Evolutionary conservation across 2,329 filamentous ascomycete genomes (phyloP).

Genomic region (Endothia cerciana): DNA sequence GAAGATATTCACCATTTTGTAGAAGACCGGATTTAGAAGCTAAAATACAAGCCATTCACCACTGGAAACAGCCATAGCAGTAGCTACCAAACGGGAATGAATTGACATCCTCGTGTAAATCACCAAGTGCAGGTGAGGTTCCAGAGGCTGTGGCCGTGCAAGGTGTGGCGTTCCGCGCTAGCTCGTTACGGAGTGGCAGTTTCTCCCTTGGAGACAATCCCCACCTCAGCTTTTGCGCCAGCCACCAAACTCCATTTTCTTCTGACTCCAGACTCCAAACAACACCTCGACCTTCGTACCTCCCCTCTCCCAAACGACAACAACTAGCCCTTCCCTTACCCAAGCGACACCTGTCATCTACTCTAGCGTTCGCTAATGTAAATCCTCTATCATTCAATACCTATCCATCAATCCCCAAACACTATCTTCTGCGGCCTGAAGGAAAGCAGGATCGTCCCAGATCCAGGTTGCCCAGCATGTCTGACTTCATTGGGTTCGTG

Average conservation of each 20-base stretch:
- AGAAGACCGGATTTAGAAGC: background rate
- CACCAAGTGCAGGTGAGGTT: background rate
- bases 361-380: slow-evolving; percentile 22
- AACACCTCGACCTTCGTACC: background rate
- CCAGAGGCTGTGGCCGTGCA: slow-evolving; percentile 3
- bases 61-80: background rate
- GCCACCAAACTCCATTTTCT: slow-evolving; percentile 18
- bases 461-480: slow-evolving; percentile 45
- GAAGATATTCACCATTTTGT: background rate
- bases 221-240: slow-evolving; percentile 15
- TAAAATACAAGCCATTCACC: background rate
- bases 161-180: slow-evolving; percentile 5
- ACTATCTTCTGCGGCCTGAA: slow-evolving; percentile 15
- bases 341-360: background rate
- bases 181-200: slow-evolving; percentile 9
- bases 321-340: background rate
- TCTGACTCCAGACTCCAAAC: background rate
- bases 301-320: slow-evolving; percentile 3
- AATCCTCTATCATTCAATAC: slow-evolving; percentile 1
- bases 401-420: slow-evolving; percentile 2
- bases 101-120: background rate
- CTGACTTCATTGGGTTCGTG: slow-evolving; percentile 63
- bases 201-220: background rate
- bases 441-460: slow-evolving; percentile 10
- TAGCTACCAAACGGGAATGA: no score